A percentile compares a stretch with the other conserved stretches of the same genome.
Conservation (phyloP, 2,329 filamentous ascomycete genomes). For the Claviceps arundinis region DNA sequence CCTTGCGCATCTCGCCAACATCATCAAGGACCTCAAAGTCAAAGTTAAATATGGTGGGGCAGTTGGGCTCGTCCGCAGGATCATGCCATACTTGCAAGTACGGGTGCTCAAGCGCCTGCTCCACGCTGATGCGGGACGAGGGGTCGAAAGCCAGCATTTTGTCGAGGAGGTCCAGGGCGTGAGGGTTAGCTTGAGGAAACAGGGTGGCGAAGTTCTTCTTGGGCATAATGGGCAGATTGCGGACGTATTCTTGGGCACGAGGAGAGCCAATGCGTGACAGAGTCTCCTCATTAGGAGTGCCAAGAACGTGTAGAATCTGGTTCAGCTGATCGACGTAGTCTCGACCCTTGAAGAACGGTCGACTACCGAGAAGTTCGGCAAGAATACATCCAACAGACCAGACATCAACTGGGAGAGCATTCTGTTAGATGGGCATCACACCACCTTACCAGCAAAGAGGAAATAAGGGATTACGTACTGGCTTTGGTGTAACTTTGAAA, state of each 20-base stretch:
- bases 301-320: constrained; percentile 95
- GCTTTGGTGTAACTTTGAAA: constrained; percentile 99
- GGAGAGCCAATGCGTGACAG: constrained; percentile 87
- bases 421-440: background rate
- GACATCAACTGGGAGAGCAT: constrained; percentile 61
- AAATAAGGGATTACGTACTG: constrained; percentile 50
- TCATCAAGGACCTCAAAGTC: constrained; percentile 97
- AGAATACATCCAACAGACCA: constrained; percentile 99
- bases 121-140: constrained; percentile 81
- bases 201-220: constrained; percentile 81
- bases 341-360: constrained; percentile 97
- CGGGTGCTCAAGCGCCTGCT: constrained; percentile 88
- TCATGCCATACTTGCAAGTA: constrained; percentile 99
- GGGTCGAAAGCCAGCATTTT: constrained; percentile 97
- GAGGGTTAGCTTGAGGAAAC: constrained; percentile 90
- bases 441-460: background rate
- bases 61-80: constrained; percentile 85
- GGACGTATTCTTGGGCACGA: constrained; percentile 93
- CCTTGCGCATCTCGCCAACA: constrained; percentile 84
- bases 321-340: constrained; percentile 99
- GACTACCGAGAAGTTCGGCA: constrained; percentile 85
- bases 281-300: constrained; percentile 91
- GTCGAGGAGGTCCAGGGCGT: constrained; percentile 88
- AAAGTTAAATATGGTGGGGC: constrained; percentile 93
- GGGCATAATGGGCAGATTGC: constrained; percentile 87